These are phyloP conservation scores for Phycomyces nitens DNA, from an alignment of 192 early-diverging fungal genomes.

Conservation along the genomic window DNA sequence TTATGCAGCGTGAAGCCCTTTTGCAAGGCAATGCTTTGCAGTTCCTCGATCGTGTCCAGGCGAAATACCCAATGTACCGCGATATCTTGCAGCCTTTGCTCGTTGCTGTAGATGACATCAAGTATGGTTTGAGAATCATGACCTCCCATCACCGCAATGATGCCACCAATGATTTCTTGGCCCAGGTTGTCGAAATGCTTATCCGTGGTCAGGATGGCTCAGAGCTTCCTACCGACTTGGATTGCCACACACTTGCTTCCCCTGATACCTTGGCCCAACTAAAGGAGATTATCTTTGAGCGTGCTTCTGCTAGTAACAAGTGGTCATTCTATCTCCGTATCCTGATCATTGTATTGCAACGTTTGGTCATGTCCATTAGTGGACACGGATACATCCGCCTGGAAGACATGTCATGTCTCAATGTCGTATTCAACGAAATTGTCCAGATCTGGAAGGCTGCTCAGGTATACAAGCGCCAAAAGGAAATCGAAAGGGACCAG, in stretches of 20 bases:
- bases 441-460: conserved; percentile 59
- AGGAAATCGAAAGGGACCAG: conserved; percentile 46
- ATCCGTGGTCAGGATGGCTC: conserved; percentile 37
- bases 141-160: conserved; percentile 20
- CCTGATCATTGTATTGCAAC: conserved; percentile 44
- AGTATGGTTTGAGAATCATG: conserved; percentile 67
- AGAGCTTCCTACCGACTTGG: conserved; percentile 26
- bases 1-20: conserved; percentile 54
- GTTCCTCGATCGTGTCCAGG: conserved; percentile 57
- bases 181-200: conserved; percentile 36
- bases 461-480: conserved; percentile 52
- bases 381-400: conserved; percentile 38
- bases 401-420: conserved; percentile 40
- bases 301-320: conserved; percentile 28
- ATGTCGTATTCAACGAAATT: conserved; percentile 55
- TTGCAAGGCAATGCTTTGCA: conserved; percentile 68
- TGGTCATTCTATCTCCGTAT: conserved; percentile 55
- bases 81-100: conserved; percentile 73
- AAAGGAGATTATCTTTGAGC: conserved; percentile 47
- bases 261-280: conserved; percentile 35
- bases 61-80: conserved; percentile 69
- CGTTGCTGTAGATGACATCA: conserved; percentile 69
- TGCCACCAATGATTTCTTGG: conserved; percentile 15
- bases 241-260: conserved; percentile 43
- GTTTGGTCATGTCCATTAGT: conserved; percentile 35